Evolutionary conservation across 2,329 filamentous ascomycete species (phyloP), one percentile per base, ranked within the genome.

Genomic region (Fusarium burgessii): DNA sequence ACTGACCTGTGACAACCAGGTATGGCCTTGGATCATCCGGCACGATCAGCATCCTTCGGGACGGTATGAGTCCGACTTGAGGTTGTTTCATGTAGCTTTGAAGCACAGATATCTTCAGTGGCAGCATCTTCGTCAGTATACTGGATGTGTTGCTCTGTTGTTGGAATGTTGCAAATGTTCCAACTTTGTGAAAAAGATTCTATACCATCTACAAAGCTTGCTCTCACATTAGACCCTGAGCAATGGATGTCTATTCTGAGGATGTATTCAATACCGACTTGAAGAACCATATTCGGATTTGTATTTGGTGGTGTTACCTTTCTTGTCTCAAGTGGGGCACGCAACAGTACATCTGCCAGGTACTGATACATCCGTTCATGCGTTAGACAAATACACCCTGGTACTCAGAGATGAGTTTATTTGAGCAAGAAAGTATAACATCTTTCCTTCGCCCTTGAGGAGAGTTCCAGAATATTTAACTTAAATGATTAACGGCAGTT

Each of bases 341-440:
- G 20, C 5, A 47, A 27, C 9, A 29, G 64, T 72, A 72, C 65
- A 56, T 62, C 13, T 7, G 5, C 20, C 18, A 72, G 57, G 69
- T 72, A 72, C 46, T 38, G 57, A 54, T 72, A 72, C 69, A 49
- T 72, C 11, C 7, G 17, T 49, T 36, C 23, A 46, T 33, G n/a
- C 29, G 45, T 46, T 23, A 33, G 41, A 29, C n/a, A 47, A 25
- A 49, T 54, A 20, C 41, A 56, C 47, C 52, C n/a, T 43, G 46
- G 43, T 51, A 63, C 47, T 32, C 9, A 45, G 49, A 36, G 23
- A 54, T 63, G 68, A 65, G 68, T 68, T 32, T 45, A 20, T 71
- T 71, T 71, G 68, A 71, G 68, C 68, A 71, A 45, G 68, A 71
- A 71, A 58, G n/a, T 66, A 47, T 46, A 56, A 54, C 50, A 36